These are phyloP conservation scores for Epichloe brachyelytri DNA, from an alignment of 2,329 filamentous ascomycete species.

Conservation along the genomic window DNA sequence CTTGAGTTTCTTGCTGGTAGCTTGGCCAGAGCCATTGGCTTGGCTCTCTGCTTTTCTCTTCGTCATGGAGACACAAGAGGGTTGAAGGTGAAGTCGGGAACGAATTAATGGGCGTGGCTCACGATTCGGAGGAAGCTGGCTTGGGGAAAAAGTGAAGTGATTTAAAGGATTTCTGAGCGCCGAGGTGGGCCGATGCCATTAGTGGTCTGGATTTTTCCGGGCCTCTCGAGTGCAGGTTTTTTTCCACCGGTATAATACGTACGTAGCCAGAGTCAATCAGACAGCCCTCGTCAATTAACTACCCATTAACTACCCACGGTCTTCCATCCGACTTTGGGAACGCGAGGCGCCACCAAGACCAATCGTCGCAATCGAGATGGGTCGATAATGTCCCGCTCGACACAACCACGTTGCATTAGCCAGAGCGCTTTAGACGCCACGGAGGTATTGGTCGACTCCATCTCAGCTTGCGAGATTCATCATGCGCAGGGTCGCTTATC, in stretches of 20 bases:
- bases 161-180: background rate
- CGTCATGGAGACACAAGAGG: constrained; percentile 23
- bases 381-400: background rate
- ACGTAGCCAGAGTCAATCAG: no score
- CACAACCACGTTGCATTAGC: background rate
- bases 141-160: background rate
- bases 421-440: background rate
- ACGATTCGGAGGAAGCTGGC: constrained; percentile 41
- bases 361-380: background rate
- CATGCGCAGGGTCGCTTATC: background rate
- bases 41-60: constrained; percentile 47
- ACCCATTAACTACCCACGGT: no score
- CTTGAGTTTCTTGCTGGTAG: constrained; percentile 41
- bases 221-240: no score
- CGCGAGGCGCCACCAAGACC: background rate
- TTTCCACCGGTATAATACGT: no score
- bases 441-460: background rate
- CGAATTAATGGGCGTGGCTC: background rate
- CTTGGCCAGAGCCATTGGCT: constrained; percentile 25
- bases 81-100: background rate
- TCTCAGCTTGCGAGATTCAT: background rate
- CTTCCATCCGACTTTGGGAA: no score
- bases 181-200: constrained; percentile 1
- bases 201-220: background rate
- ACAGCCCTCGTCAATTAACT: no score